Percentiles rank a stretch among this genome's conserved stretches.
phyloP scores from a whole-genome alignment of 1,284 basidiomycete genomes.

The Puccinia triticina region DNA sequence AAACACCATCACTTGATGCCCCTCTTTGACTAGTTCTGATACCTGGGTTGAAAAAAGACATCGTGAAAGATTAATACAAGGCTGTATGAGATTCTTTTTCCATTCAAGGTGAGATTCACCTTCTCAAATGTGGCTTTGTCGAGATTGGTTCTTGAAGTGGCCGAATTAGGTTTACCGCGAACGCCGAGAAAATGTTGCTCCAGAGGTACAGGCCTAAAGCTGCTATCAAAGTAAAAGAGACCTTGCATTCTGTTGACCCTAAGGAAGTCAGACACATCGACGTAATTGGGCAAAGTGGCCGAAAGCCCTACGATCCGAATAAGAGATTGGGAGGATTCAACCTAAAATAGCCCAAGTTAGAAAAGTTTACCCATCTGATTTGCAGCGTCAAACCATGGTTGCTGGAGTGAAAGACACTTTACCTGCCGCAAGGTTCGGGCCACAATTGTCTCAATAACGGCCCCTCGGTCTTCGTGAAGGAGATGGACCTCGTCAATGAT shows the following conservation, averaged over 20 bases:
- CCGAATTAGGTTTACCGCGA: slow-evolving; percentile 82
- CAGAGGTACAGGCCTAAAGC: slow-evolving; percentile 93
- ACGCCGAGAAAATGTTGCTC: slow-evolving; percentile 98
- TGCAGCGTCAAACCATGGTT: neutral
- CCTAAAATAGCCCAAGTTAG: slow-evolving; percentile 59
- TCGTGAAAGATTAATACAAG: neutral
- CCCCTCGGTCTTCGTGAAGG: slow-evolving; percentile 95
- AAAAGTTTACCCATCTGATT: neutral
- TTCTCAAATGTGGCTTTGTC: slow-evolving; percentile 90
- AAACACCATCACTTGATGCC: slow-evolving; percentile 99
- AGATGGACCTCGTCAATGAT: slow-evolving; percentile 99
- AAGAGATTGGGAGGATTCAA: slow-evolving; percentile 93
- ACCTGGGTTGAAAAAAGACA: slow-evolving; percentile 69
- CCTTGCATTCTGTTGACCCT: slow-evolving; percentile 85
- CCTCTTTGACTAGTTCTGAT: slow-evolving; percentile 76
- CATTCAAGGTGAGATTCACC: slow-evolving; percentile 55
- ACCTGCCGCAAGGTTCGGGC: slow-evolving; percentile 91
- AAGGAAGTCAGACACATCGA: slow-evolving; percentile 94
- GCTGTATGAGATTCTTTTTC: too few species aligned
- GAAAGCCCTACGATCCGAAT: slow-evolving; percentile 99
- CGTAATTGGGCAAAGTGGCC: slow-evolving; percentile 95
- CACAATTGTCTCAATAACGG: slow-evolving; percentile 98
- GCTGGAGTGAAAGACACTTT: neutral
- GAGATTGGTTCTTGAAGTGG: slow-evolving; percentile 78
- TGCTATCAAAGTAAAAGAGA: slow-evolving; percentile 98